Conservation (phyloP, 1,139 yeast species). For the Yamadazyma friedrichii region DNA sequence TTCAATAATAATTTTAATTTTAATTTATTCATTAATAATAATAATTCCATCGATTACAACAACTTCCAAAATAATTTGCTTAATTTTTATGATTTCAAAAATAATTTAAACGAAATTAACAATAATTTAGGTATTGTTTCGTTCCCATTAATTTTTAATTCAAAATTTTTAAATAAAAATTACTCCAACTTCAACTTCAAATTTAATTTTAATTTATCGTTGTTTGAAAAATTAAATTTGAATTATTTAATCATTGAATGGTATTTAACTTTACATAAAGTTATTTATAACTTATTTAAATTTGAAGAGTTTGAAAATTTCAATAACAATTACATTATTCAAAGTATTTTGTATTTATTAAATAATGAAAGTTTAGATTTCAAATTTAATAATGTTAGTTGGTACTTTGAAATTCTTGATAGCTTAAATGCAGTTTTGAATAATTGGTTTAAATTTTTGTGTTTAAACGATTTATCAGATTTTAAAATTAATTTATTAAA, state of each 20-base stretch:
- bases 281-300: constrained; percentile 24
- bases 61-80: constrained; percentile 4
- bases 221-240: constrained; percentile 14
- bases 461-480: constrained; percentile 6
- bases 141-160: constrained; percentile 43
- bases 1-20: constrained; percentile 13
- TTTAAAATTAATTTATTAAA: constrained; percentile 10
- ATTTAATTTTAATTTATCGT: constrained; percentile 4
- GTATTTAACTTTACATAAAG: constrained; percentile 38
- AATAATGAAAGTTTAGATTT: constrained; percentile 17
- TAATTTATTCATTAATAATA: constrained; percentile 9
- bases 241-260: constrained; percentile 34
- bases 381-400: constrained; percentile 9
- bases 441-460: constrained; percentile 23
- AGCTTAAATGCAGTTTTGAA: constrained; percentile 20
- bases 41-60: constrained; percentile 7
- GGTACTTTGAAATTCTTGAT: constrained; percentile 14
- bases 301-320: constrained; percentile 10
- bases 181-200: constrained; percentile 2
- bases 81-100: constrained; percentile 10
- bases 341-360: constrained; percentile 26
- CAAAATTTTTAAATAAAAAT: constrained; percentile 21
- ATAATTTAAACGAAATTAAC: constrained; percentile 27
- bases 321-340: constrained; percentile 29
- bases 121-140: constrained; percentile 45